Evolutionary conservation across 768 basidiomycete species (phyloP).

Genomic region (Candolleomyces eurysporus): DNA sequence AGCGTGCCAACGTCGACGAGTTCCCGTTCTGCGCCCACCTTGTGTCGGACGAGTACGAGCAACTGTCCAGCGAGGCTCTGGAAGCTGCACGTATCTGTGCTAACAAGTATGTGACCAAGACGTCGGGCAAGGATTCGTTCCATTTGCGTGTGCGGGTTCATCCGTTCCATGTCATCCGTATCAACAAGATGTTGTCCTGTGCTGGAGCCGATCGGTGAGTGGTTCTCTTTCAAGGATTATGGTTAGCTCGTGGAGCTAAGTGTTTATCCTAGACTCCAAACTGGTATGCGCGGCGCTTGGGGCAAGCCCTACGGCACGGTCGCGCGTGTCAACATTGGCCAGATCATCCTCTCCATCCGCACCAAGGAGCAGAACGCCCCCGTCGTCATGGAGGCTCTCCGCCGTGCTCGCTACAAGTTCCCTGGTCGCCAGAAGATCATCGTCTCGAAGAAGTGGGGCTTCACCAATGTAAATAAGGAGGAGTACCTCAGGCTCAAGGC

Average conservation of each 20-base stretch:
- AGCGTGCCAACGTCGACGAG: conserved; percentile 95
- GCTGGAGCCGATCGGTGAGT: conserved; percentile 95
- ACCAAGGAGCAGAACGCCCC: conserved; percentile 85
- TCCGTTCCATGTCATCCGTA: conserved; percentile 97
- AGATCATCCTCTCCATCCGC: conserved; percentile 86
- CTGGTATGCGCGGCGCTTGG: conserved; percentile 99
- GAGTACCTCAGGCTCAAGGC: conserved; percentile 88
- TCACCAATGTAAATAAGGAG: conserved; percentile 89
- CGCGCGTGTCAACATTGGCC: conserved; percentile 95
- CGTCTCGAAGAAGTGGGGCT: conserved; percentile 97
- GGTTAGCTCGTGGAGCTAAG: neutral
- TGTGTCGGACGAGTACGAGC: conserved; percentile 98
- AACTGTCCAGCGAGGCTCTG: conserved; percentile 91
- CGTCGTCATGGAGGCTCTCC: conserved; percentile 94
- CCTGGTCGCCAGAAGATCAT: conserved; percentile 98
- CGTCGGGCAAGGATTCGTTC: conserved; percentile 98
- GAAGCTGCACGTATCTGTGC: conserved; percentile 99
- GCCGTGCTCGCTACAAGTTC: conserved; percentile 99
- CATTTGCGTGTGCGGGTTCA: conserved; percentile 96
- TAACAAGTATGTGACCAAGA: conserved; percentile 99
- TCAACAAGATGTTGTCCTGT: conserved; percentile 99
- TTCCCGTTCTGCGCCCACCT: conserved; percentile 97
- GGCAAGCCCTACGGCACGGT: conserved; percentile 97
- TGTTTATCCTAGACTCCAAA: conserved; percentile 61
- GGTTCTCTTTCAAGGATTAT: neutral